Conservation (phyloP, 78 protist species). For the Protostelium mycophagum region DNA sequence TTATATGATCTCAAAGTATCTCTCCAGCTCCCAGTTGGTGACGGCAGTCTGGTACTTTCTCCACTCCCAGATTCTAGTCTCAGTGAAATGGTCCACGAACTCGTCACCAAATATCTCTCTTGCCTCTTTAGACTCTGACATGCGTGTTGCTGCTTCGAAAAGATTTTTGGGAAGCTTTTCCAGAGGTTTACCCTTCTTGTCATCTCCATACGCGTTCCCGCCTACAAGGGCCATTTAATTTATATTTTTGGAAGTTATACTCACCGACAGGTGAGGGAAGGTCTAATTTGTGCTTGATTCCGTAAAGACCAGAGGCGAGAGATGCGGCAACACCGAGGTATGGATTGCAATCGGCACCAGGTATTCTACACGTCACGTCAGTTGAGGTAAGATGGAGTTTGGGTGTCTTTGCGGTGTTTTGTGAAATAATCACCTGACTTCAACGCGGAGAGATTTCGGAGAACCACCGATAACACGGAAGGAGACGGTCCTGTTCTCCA, state of each 20-base stretch:
- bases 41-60: conserved; percentile 48
- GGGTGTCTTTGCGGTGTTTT: too few species aligned
- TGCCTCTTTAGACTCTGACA: conserved; percentile 38
- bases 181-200: conserved; percentile 18
- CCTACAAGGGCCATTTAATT: conserved; percentile 5
- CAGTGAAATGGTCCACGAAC: conserved; percentile 56
- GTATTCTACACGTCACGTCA: conserved; percentile 13
- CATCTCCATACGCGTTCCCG: conserved; percentile 26
- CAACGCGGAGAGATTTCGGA: not conserved
- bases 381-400: too few species aligned
- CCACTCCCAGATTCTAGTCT: conserved; percentile 57
- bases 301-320: conserved; percentile 61
- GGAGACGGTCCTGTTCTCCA: conserved; percentile 54
- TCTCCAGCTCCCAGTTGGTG: conserved; percentile 48
- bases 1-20: conserved; percentile 59
- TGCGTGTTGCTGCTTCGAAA: conserved; percentile 17
- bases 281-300: conserved; percentile 35
- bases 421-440: not conserved
- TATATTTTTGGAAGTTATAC: not conserved
- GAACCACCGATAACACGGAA: conserved; percentile 32
- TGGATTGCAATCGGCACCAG: conserved; percentile 56
- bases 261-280: not conserved
- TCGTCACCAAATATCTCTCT: conserved; percentile 49
- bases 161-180: conserved; percentile 33
- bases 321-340: conserved; percentile 56